Conservation (phyloP, 169 alveolate species). For the Eimeria praecox region DNA sequence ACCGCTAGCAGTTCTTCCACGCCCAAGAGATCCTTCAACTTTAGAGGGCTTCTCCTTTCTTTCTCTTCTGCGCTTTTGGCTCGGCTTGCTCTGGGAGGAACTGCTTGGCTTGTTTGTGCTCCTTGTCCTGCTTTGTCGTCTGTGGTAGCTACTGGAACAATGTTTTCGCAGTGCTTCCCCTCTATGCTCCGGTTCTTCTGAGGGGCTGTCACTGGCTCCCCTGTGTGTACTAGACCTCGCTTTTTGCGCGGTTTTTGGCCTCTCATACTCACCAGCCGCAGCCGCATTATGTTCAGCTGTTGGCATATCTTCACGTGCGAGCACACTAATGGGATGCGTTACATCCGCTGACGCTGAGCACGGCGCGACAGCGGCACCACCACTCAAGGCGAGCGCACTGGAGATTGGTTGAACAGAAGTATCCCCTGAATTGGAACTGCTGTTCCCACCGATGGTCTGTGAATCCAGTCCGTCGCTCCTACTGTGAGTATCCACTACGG, state of each 20-base stretch:
- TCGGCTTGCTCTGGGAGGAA: background rate
- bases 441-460: background rate
- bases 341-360: background rate
- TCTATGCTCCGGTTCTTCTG: background rate
- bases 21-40: background rate
- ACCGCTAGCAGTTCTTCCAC: background rate
- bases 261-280: background rate
- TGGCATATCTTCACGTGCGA: background rate
- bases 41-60: background rate
- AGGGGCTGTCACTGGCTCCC: background rate
- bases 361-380: background rate
- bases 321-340: constrained; percentile 18
- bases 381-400: background rate
- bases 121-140: constrained; percentile 9
- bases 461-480: background rate
- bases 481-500: background rate
- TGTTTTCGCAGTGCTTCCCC: background rate
- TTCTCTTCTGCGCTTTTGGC: constrained; percentile 26
- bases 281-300: background rate
- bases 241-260: background rate
- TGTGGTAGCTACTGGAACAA: constrained; percentile 13
- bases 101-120: background rate
- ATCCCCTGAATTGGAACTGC: background rate
- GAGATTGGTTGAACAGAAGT: background rate
- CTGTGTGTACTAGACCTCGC: background rate